phyloP scores from a whole-genome alignment of 148 eudicot genomes.

The Heliamphora exappendiculata region DNA sequence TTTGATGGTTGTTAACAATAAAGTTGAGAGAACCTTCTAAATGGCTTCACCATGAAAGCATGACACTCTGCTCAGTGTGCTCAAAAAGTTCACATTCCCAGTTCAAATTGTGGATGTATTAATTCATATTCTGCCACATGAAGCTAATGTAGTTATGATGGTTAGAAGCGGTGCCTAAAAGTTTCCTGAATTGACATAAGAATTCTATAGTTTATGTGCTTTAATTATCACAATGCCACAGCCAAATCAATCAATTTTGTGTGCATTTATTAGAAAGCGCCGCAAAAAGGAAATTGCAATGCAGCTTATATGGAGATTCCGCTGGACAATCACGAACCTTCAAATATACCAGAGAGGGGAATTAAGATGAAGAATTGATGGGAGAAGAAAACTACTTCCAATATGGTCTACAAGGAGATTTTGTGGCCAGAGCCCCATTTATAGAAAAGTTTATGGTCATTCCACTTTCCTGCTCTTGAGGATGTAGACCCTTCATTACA shows the following conservation, averaged over 20 bases:
- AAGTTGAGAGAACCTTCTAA: not conserved
- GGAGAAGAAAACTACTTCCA: not conserved
- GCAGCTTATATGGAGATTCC: not conserved
- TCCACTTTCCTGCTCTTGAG: too few relatives aligned
- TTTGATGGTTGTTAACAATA: not conserved
- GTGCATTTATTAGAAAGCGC: not conserved
- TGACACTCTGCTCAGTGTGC: not conserved
- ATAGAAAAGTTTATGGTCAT: too few relatives aligned
- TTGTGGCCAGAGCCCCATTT: not conserved
- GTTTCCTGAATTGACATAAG: not conserved
- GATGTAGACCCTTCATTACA: too few relatives aligned
- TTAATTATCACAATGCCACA: not conserved
- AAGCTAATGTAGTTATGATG: not conserved
- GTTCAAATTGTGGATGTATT: not conserved
- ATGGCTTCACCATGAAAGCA: not conserved
- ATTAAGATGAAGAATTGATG: not conserved
- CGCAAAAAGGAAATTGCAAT: not conserved
- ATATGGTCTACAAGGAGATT: not conserved
- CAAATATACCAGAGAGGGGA: not conserved
- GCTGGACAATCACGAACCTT: not conserved
- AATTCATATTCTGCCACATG: not conserved
- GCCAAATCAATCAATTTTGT: not conserved
- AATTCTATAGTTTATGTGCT: constrained; percentile 1
- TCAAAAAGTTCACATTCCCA: constrained; percentile 1
- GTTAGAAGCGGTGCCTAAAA: not conserved